phyloP scores from a whole-genome alignment of 176 grass and related monocot species.

The Musa troglodytarum region DNA sequence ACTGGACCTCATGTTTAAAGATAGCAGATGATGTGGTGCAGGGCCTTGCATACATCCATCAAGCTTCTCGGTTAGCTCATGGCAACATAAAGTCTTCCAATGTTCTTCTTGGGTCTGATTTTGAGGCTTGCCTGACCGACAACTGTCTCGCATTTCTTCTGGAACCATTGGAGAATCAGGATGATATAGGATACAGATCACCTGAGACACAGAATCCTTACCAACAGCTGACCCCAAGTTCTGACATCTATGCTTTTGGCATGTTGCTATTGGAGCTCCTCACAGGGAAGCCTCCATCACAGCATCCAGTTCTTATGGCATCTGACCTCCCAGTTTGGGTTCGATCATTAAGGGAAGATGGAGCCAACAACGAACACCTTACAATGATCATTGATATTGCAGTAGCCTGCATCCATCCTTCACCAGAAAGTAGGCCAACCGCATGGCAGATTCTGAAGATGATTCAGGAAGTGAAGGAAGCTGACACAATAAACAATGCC shows the following conservation, averaged over 20 bases:
- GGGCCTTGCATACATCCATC: slow-evolving; percentile 94
- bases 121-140: slow-evolving; percentile 85
- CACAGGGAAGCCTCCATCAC: slow-evolving; percentile 60
- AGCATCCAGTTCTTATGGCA: slow-evolving; percentile 53
- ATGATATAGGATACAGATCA: slow-evolving; percentile 50
- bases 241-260: slow-evolving; percentile 92
- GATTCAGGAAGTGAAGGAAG: slow-evolving; percentile 92
- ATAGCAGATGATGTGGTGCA: slow-evolving; percentile 85
- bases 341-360: slow-evolving; percentile 49
- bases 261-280: slow-evolving; percentile 78
- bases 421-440: slow-evolving; percentile 64
- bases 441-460: slow-evolving; percentile 93
- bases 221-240: slow-evolving; percentile 62
- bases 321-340: slow-evolving; percentile 61
- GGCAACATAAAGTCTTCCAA: slow-evolving; percentile 87
- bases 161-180: slow-evolving; percentile 55
- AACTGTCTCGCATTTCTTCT: slow-evolving; percentile 82
- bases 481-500: slow-evolving; percentile 47
- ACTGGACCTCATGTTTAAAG: slow-evolving; percentile 97
- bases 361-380: slow-evolving; percentile 43
- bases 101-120: slow-evolving; percentile 85
- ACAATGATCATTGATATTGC: slow-evolving; percentile 73
- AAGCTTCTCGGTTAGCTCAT: slow-evolving; percentile 75
- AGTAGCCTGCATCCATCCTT: slow-evolving; percentile 41
- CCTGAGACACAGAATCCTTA: slow-evolving; percentile 75